Base-by-base conservation (phyloP, 257 asterid genomes). In the Sherardia arvensis region DNA sequence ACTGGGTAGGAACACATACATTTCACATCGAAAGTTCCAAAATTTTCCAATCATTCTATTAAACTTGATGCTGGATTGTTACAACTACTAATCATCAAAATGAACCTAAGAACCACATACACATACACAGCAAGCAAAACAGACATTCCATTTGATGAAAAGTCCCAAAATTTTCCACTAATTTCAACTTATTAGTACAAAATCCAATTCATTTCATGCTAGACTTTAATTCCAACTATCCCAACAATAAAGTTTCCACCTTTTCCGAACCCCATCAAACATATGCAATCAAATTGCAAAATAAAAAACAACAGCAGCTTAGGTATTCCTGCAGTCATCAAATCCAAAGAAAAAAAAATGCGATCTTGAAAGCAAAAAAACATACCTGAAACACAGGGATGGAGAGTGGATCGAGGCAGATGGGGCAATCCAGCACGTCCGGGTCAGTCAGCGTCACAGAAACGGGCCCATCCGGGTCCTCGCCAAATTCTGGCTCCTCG, bases 391-490 rank as follows among this genome's bases (percentile, higher is more conserved):
- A 43, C 51, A 43, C 51, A 43, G 51, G 51, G 33, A 74, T 48
- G 63, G 64, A 59, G 23, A 89, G 88, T 53, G 84, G 73, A 11
- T 79, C 88, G 30, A 66, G 65, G 67, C 96, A 89, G 66, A 86
- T 78, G 7, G 96, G 88, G 72, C 96, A 89, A 78, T 88, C 93
- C 73, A 88, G 73, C 65, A 88, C 88, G 70, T 82, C 95, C 38
- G 88, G 78, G 67, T 89, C 95, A 28, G 83, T 66, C 3, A 89
- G 68, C 54, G 66, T 76, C 20, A 84, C 79, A 2, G 74, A 33
- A 72, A 84, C 27, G 6, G 75, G 65, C 36, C 72, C 79, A 23
- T 67, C 53, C 28, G 43, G 33, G 10, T 15, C 58, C 25, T 32
- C 38, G 22, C 15, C 59, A 23, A 4, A 29, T 8, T 59, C 70